phyloP scores from a whole-genome alignment of 345 rosid species.

The Durio zibethinus region DNA sequence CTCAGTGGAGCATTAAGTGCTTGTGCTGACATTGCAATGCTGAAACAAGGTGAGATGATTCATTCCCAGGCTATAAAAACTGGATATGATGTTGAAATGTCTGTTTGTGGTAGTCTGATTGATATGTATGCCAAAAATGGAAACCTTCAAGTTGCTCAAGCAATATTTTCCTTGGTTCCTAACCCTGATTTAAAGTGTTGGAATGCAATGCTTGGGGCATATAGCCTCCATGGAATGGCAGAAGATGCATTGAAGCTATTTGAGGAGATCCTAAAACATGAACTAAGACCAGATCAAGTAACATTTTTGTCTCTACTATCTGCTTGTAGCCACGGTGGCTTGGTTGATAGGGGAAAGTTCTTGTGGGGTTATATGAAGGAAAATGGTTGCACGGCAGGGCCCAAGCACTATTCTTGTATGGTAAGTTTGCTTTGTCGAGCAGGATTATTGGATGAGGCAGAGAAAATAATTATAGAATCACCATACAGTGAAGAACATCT shows the following conservation, averaged over 20 bases:
- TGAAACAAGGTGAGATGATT: slow-evolving; percentile 72
- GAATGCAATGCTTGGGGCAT: slow-evolving; percentile 81
- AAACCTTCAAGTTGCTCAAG: slow-evolving; percentile 44
- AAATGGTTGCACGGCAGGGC: slow-evolving; percentile 45
- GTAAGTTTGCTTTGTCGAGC: slow-evolving; percentile 73
- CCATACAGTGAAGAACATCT: slow-evolving; percentile 29
- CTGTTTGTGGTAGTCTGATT: slow-evolving; percentile 65
- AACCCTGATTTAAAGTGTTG: slow-evolving; percentile 83
- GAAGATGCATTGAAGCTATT: slow-evolving; percentile 55
- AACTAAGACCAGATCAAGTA: slow-evolving; percentile 58
- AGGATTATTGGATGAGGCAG: slow-evolving; percentile 62
- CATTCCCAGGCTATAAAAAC: slow-evolving; percentile 57
- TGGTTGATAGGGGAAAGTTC: slow-evolving; percentile 53
- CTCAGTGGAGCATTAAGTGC: slow-evolving; percentile 70
- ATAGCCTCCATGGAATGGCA: slow-evolving; percentile 69
- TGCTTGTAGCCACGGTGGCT: slow-evolving; percentile 74
- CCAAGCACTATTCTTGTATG: slow-evolving; percentile 85
- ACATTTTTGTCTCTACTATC: slow-evolving; percentile 70
- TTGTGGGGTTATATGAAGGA: slow-evolving; percentile 66
- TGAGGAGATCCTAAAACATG: slow-evolving; percentile 33
- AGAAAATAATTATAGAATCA: slow-evolving; percentile 44
- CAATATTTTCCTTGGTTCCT: slow-evolving; percentile 39
- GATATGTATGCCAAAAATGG: slow-evolving; percentile 90
- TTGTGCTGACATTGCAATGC: slow-evolving; percentile 68
- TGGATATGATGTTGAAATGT: slow-evolving; percentile 47